Evolutionary conservation across 1,139 yeast species (phyloP).

Genomic region (Debaryomyces singareniensis): DNA sequence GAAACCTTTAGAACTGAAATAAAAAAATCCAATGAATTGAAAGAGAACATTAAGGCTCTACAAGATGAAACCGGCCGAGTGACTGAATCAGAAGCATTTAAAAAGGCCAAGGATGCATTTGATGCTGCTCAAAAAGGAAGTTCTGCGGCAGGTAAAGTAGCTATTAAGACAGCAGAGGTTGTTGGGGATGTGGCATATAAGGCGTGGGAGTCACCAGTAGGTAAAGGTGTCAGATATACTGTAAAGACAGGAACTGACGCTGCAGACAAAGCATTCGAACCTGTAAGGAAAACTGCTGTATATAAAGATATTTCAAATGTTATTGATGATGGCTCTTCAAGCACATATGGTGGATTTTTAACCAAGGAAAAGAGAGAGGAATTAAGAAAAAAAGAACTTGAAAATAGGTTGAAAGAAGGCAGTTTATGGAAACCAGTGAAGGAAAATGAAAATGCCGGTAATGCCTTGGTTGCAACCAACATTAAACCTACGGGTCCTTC

Average conservation of each 20-base stretch:
- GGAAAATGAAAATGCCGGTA: conserved; percentile 83
- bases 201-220: conserved; percentile 97
- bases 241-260: conserved; percentile 76
- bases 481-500: conserved; percentile 68
- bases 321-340: conserved; percentile 85
- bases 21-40: conserved; percentile 83
- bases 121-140: conserved; percentile 76
- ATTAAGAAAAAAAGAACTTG: conserved; percentile 66
- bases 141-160: conserved; percentile 77
- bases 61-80: conserved; percentile 95
- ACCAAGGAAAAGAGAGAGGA: conserved; percentile 74
- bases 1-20: conserved; percentile 91
- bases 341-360: conserved; percentile 90
- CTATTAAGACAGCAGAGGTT: conserved; percentile 87
- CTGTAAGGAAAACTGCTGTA: conserved; percentile 84
- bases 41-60: conserved; percentile 87
- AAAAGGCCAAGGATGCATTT: conserved; percentile 88
- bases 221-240: conserved; percentile 78
- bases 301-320: conserved; percentile 87
- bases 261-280: conserved; percentile 85
- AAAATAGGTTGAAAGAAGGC: conserved; percentile 43
- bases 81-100: conserved; percentile 92
- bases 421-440: conserved; percentile 58
- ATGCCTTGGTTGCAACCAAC: conserved; percentile 76
- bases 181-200: conserved; percentile 84